Evolutionary conservation across 441 rosid species (phyloP).

Genomic region (Dalechampia spathulata): DNA sequence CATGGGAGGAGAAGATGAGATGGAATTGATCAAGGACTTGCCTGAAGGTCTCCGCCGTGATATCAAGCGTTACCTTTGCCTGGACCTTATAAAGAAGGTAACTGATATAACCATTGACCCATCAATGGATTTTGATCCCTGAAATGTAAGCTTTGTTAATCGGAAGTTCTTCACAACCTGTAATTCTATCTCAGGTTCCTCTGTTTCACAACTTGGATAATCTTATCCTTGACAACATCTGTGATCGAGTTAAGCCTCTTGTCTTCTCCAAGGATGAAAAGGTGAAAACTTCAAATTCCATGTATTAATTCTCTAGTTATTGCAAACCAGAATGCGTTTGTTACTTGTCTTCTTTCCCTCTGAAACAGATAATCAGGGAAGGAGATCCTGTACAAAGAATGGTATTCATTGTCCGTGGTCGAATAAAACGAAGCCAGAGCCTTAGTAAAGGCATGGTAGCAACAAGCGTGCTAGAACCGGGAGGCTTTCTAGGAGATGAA

Average conservation of each 20-base stretch:
- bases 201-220: constrained; percentile 49
- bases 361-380: constrained; percentile 51
- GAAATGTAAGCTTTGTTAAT: no score
- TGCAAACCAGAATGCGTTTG: no score
- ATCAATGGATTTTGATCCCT: no score
- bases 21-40: constrained; percentile 47
- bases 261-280: constrained; percentile 54
- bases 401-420: constrained; percentile 43
- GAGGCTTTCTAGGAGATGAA: constrained; percentile 60
- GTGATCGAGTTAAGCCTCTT: constrained; percentile 46
- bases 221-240: constrained; percentile 56
- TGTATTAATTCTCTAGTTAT: no score
- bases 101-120: not conserved
- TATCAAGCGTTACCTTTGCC: constrained; percentile 65
- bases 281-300: no score
- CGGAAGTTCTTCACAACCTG: no score
- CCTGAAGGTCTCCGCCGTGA: constrained; percentile 79
- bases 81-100: constrained; percentile 65
- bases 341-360: no score
- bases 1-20: constrained; percentile 62
- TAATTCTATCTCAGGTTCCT: constrained; percentile 8
- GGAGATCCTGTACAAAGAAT: constrained; percentile 62
- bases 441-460: constrained; percentile 48
- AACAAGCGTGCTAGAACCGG: constrained; percentile 37
- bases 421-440: constrained; percentile 36